These are phyloP conservation scores for Eucalyptus sp. DNA, from an alignment of 345 rosid species.

Conservation along the genomic window DNA sequence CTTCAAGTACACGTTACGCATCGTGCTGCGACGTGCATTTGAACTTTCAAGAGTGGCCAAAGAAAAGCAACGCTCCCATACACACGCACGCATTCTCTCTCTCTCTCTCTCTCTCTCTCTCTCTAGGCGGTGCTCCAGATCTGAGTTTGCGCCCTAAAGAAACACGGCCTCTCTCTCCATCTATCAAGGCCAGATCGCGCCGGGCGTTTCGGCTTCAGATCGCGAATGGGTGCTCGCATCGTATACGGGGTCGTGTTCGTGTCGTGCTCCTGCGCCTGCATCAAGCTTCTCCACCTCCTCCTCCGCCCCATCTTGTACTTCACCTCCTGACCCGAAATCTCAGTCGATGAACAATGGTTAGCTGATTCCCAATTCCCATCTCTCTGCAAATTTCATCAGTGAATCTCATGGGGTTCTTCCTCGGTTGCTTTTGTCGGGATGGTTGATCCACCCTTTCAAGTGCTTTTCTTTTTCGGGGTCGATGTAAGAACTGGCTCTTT, in stretches of 20 bases:
- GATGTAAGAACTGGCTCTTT: not conserved
- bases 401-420: not conserved
- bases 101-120: not conserved
- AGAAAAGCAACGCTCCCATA: not conserved
- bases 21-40: not conserved
- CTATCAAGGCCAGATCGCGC: not conserved
- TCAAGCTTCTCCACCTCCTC: constrained; percentile 47
- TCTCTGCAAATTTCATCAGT: not conserved
- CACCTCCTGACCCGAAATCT: not conserved
- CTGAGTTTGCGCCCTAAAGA: not conserved
- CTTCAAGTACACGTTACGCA: not conserved
- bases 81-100: not conserved
- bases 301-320: constrained; percentile 39
- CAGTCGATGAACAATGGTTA: not conserved
- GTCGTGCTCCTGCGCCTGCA: constrained; percentile 40
- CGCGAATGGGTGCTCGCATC: constrained; percentile 16
- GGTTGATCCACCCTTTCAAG: not conserved
- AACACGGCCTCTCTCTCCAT: not conserved
- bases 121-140: not conserved
- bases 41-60: not conserved
- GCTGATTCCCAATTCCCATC: not conserved
- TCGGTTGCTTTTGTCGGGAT: not conserved
- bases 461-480: not conserved
- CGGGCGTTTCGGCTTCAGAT: not conserved
- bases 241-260: constrained; percentile 32